These are phyloP conservation scores for Lipomyces kockii DNA, from an alignment of 805 yeast species.

Conservation along the genomic window DNA sequence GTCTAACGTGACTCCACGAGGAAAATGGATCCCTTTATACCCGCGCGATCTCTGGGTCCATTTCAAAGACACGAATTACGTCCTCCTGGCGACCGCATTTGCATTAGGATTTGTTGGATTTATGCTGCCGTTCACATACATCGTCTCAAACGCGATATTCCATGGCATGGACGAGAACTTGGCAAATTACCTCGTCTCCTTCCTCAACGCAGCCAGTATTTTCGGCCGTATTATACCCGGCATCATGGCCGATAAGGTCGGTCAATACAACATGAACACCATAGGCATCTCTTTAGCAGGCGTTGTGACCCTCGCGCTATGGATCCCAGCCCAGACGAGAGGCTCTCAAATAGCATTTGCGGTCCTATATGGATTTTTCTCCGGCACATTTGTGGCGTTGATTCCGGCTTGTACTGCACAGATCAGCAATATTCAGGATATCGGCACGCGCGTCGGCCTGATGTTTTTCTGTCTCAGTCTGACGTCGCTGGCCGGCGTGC, in stretches of 20 bases:
- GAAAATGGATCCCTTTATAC: constrained; percentile 26
- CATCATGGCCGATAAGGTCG: constrained; percentile 53
- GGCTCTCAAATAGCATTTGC: constrained; percentile 43
- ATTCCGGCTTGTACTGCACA: constrained; percentile 44
- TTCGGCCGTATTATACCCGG: constrained; percentile 60
- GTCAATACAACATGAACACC: constrained; percentile 52
- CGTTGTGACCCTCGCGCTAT: constrained; percentile 43
- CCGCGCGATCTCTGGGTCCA: constrained; percentile 24
- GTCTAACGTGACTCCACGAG: constrained; percentile 29
- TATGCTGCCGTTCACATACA: constrained; percentile 43
- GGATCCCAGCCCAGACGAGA: constrained; percentile 45
- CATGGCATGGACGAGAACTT: constrained; percentile 35
- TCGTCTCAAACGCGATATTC: constrained; percentile 41
- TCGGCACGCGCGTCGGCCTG: constrained; percentile 60
- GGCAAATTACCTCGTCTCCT: constrained; percentile 43
- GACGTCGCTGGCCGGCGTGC: constrained; percentile 47
- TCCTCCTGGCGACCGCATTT: constrained; percentile 26
- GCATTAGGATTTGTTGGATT: constrained; percentile 32
- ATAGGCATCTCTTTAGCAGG: constrained; percentile 43
- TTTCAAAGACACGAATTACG: constrained; percentile 24
- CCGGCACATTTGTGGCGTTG: constrained; percentile 45
- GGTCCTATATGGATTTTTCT: constrained; percentile 44
- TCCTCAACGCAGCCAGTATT: constrained; percentile 45
- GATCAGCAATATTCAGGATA: constrained; percentile 39
- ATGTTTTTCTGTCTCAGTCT: constrained; percentile 62